phyloP scores from a whole-genome alignment of 1,284 basidiomycete genomes.

The Ustilago nuda region DNA sequence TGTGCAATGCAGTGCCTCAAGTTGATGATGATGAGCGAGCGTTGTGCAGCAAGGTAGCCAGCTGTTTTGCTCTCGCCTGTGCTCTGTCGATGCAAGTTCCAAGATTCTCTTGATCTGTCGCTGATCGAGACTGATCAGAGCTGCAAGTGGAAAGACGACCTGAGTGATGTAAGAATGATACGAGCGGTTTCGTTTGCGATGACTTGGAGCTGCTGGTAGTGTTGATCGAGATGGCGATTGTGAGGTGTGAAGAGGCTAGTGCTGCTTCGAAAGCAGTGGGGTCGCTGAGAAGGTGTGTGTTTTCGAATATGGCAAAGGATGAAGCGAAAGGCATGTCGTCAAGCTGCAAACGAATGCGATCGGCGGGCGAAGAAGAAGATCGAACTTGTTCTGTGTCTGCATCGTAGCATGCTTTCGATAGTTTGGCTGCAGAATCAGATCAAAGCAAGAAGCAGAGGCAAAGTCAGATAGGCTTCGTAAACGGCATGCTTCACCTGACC shows the following conservation, averaged over 20 bases:
- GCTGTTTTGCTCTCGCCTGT: constrained; percentile 17
- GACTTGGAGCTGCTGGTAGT: constrained; percentile 11
- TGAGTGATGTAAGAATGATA: constrained; percentile 38
- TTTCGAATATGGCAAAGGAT: constrained; percentile 84
- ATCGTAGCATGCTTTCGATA: constrained; percentile 81
- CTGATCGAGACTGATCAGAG: neutral
- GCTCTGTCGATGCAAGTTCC: constrained; percentile 39
- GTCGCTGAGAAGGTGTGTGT: constrained; percentile 80
- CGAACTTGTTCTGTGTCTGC: constrained; percentile 77
- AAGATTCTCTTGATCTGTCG: constrained; percentile 37
- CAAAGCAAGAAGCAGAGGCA: neutral
- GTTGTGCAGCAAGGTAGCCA: constrained; percentile 20
- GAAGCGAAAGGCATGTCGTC: constrained; percentile 75
- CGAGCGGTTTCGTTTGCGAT: constrained; percentile 14
- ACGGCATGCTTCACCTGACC: neutral
- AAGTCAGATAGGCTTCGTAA: neutral
- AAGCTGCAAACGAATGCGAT: constrained; percentile 72
- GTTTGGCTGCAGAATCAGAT: constrained; percentile 7
- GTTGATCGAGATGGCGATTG: constrained; percentile 44
- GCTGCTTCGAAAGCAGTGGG: constrained; percentile 91
- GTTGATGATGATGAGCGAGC: constrained; percentile 18
- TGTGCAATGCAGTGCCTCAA: neutral
- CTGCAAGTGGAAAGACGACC: constrained; percentile 29
- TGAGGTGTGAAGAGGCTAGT: constrained; percentile 72
- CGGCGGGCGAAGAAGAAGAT: constrained; percentile 75